Conservation (phyloP, 2,329 filamentous ascomycete species). For the Colletotrichum sojae region DNA sequence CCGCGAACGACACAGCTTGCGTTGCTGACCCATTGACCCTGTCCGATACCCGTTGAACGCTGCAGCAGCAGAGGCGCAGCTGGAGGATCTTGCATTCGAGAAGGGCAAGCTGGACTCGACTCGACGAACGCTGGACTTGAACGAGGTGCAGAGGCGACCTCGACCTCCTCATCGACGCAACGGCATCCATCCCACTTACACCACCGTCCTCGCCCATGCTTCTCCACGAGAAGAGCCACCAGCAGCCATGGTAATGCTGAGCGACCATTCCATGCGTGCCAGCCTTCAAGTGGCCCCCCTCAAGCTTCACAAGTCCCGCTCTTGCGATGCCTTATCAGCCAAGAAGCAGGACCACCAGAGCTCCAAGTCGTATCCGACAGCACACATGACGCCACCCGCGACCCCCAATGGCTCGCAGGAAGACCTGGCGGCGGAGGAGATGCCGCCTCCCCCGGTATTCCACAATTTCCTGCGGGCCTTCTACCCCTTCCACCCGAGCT, state of each 20-base stretch:
- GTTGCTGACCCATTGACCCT: constrained; percentile 12
- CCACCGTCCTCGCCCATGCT: constrained; percentile 52
- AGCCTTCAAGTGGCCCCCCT: constrained; percentile 75
- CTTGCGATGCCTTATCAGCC: constrained; percentile 45
- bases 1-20: constrained; percentile 4
- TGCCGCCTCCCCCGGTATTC: constrained; percentile 75
- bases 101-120: constrained; percentile 7
- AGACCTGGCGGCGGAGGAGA: constrained; percentile 59
- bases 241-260: constrained; percentile 64
- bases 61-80: constrained; percentile 28
- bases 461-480: constrained; percentile 96
- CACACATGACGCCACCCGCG: constrained; percentile 82
- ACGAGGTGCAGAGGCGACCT: constrained; percentile 5
- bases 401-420: constrained; percentile 81
- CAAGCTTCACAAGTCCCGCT: constrained; percentile 62
- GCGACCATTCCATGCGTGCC: constrained; percentile 64
- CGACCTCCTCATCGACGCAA: neutral
- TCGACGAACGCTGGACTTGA: constrained; percentile 1
- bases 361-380: constrained; percentile 60
- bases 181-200: constrained; percentile 1
- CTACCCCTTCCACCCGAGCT: constrained; percentile 89
- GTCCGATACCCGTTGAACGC: constrained; percentile 21
- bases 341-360: constrained; percentile 48
- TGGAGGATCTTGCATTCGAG: constrained; percentile 12
- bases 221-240: constrained; percentile 47